phyloP scores from a whole-genome alignment of 192 early-diverging fungal species.

The Coemansia sp. region DNA sequence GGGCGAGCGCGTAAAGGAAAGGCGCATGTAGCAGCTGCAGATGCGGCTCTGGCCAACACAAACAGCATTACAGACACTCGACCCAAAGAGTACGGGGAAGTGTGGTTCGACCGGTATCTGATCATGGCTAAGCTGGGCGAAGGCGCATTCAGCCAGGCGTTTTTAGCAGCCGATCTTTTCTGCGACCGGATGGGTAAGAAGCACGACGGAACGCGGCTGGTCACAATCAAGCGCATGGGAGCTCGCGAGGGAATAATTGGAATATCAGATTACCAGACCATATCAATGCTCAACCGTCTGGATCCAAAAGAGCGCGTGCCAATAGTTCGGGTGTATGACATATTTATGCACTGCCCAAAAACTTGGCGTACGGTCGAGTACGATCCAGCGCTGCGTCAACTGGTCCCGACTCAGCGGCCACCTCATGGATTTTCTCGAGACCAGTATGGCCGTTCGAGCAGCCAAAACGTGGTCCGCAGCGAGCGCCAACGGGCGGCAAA shows the following conservation, averaged over 20 bases:
- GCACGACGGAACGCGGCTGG: slow-evolving; percentile 43
- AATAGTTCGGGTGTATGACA: slow-evolving; percentile 42
- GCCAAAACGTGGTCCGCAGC: background rate
- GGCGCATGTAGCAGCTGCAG: slow-evolving; percentile 9
- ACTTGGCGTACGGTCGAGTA: slow-evolving; percentile 20
- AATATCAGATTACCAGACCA: slow-evolving; percentile 45
- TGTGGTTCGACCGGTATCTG: slow-evolving; percentile 52
- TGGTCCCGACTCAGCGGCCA: slow-evolving; percentile 14
- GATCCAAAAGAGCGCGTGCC: slow-evolving; percentile 35
- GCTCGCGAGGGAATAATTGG: slow-evolving; percentile 40
- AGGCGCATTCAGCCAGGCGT: slow-evolving; percentile 52
- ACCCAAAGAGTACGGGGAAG: slow-evolving; percentile 44
- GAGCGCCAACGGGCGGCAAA: slow-evolving; percentile 1
- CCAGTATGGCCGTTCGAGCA: background rate
- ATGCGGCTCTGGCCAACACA: background rate
- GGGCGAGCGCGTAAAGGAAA: slow-evolving; percentile 15
- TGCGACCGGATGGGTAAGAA: slow-evolving; percentile 43
- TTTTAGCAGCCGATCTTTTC: slow-evolving; percentile 39
- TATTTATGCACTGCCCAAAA: slow-evolving; percentile 31
- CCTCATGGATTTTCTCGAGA: background rate
- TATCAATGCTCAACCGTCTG: slow-evolving; percentile 44
- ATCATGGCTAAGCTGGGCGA: slow-evolving; percentile 48
- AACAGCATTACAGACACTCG: slow-evolving; percentile 14
- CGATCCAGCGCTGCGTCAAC: slow-evolving; percentile 14
- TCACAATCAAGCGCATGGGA: slow-evolving; percentile 48